Percentiles rank a stretch among this genome's conserved stretches.
Evolutionary conservation across 495 filamentous ascomycete species (phyloP).

Genomic region (Friedmanniomyces simplex): DNA sequence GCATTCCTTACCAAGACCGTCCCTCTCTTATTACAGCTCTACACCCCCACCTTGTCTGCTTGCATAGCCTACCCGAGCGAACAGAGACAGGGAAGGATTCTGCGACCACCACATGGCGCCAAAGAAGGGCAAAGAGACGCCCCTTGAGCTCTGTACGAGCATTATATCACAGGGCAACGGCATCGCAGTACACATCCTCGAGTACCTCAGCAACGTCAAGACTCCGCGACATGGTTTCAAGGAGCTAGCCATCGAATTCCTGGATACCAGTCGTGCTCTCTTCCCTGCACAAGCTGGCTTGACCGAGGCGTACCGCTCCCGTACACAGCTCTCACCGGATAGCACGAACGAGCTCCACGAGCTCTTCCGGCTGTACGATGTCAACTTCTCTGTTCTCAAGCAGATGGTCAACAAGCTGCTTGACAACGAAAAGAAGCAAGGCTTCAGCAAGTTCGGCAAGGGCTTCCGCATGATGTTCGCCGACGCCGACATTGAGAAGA

Average conservation of each 20-base stretch:
- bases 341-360: slow-evolving; percentile 42
- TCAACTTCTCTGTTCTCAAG: slow-evolving; percentile 41
- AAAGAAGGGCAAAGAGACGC: slow-evolving; percentile 17
- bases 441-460: slow-evolving; percentile 32
- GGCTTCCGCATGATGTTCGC: slow-evolving; percentile 42
- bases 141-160: slow-evolving; percentile 26
- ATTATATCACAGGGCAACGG: slow-evolving; percentile 38
- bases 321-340: slow-evolving; percentile 33
- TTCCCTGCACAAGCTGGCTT: slow-evolving; percentile 44
- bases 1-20: neutral
- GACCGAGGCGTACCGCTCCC: slow-evolving; percentile 33
- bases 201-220: slow-evolving; percentile 42
- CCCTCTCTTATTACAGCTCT: neutral
- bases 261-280: slow-evolving; percentile 42
- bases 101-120: slow-evolving; percentile 25
- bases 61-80: neutral
- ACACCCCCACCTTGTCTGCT: neutral
- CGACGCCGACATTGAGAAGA: slow-evolving; percentile 37
- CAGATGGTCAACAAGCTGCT: slow-evolving; percentile 40
- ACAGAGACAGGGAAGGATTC: neutral
- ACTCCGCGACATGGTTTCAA: slow-evolving; percentile 37
- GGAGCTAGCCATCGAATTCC: slow-evolving; percentile 40
- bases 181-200: slow-evolving; percentile 46
- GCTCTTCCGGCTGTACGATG: slow-evolving; percentile 36
- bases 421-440: slow-evolving; percentile 39